Conservation (phyloP, 1,284 basidiomycete genomes). For the Malassezia caprae region DNA sequence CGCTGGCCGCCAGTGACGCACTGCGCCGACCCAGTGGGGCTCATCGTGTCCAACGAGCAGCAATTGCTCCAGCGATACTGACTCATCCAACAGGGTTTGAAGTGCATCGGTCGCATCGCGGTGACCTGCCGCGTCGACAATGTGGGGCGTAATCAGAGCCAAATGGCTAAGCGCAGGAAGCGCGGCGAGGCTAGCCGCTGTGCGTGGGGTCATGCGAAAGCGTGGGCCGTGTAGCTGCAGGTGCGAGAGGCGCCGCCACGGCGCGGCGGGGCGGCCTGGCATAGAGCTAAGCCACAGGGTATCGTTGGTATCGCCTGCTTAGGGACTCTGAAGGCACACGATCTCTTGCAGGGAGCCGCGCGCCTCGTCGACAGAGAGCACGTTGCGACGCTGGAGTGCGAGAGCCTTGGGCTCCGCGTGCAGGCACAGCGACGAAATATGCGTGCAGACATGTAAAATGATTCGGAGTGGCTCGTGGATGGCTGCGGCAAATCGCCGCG, state of each 20-base stretch:
- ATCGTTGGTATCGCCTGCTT: slow-evolving; percentile 9
- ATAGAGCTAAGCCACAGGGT: not conserved
- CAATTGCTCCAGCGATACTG: not conserved
- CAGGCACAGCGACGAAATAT: not conserved
- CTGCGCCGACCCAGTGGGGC: slow-evolving; percentile 7
- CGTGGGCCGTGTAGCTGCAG: slow-evolving; percentile 10
- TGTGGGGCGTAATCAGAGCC: slow-evolving; percentile 1
- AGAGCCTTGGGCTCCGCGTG: slow-evolving; percentile 4
- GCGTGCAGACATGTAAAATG: not conserved
- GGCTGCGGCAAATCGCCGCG: not conserved
- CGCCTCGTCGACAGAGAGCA: not conserved
- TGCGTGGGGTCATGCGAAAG: slow-evolving; percentile 3
- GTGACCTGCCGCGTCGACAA: not conserved
- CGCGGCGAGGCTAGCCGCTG: not conserved
- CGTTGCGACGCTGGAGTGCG: not conserved
- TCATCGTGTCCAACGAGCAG: slow-evolving; percentile 7
- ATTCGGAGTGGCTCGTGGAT: not conserved
- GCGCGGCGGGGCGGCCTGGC: not conserved
- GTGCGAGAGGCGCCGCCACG: slow-evolving; percentile 5
- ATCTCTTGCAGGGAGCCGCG: slow-evolving; percentile 3
- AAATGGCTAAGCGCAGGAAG: slow-evolving; percentile 5
- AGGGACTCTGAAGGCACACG: slow-evolving; percentile 10
- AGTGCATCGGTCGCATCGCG: not conserved
- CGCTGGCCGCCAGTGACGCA: not conserved
- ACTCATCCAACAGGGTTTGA: not conserved